These are phyloP conservation scores for Aschersonia sp. DNA, from an alignment of 2,329 filamentous ascomycete species.

Conservation along the genomic window DNA sequence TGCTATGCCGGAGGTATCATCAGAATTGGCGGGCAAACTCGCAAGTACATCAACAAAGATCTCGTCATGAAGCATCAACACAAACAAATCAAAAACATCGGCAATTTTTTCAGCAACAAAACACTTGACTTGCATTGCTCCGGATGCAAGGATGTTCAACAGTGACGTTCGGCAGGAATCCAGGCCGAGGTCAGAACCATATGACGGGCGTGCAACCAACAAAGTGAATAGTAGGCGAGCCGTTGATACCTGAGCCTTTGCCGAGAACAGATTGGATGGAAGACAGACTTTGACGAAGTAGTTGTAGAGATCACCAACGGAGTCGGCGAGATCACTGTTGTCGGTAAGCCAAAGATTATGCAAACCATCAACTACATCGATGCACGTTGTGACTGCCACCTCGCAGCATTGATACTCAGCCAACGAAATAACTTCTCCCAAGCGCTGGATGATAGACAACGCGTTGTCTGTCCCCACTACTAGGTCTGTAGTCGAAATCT, in stretches of 20 bases:
- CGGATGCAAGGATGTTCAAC: conserved; percentile 53
- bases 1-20: conserved; percentile 69
- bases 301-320: conserved; percentile 62
- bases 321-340: conserved; percentile 43
- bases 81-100: conserved; percentile 63
- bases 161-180: conserved; percentile 54
- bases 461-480: conserved; percentile 32
- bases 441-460: conserved; percentile 29
- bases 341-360: conserved; percentile 48
- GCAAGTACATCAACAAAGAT: conserved; percentile 75
- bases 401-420: conserved; percentile 61
- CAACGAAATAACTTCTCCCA: conserved; percentile 35
- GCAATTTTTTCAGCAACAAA: conserved; percentile 56
- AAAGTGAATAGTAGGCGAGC: conserved; percentile 56
- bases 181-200: conserved; percentile 42
- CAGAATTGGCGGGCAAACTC: conserved; percentile 58
- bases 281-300: conserved; percentile 60
- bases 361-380: conserved; percentile 53
- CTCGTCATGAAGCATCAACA: conserved; percentile 69
- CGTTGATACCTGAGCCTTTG: conserved; percentile 51
- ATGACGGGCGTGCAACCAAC: conserved; percentile 51
- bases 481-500: conserved; percentile 39
- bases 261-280: conserved; percentile 53
- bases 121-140: conserved; percentile 60
- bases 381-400: conserved; percentile 49